A percentile compares a stretch with the other conserved stretches of the same genome.
These are phyloP conservation scores for Lactifluus hygrophoroides DNA, from an alignment of 768 basidiomycete genomes.

Conservation along the genomic window DNA sequence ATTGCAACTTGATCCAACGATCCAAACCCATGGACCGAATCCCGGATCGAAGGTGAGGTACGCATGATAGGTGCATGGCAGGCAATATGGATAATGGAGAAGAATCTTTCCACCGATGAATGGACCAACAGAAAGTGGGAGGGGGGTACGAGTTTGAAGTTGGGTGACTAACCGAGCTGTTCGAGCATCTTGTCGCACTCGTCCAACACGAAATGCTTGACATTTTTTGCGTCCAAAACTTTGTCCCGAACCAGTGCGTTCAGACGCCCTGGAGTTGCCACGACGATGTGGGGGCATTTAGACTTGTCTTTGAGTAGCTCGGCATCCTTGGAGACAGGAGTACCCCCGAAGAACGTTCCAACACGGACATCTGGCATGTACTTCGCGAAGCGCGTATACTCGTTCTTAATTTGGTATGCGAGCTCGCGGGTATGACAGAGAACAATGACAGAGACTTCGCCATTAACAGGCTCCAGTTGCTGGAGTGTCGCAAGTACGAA, in stretches of 20 bases:
- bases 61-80: conserved; percentile 21
- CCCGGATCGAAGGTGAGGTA: conserved; percentile 17
- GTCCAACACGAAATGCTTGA: conserved; percentile 99
- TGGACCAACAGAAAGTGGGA: conserved; percentile 23
- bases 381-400: conserved; percentile 98
- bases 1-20: conserved; percentile 13
- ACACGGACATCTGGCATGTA: conserved; percentile 99
- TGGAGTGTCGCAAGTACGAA: conserved; percentile 97
- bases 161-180: conserved; percentile 99
- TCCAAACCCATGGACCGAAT: conserved; percentile 21
- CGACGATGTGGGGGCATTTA: conserved; percentile 98
- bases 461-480: conserved; percentile 96
- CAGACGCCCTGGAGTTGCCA: conserved; percentile 95
- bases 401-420: conserved; percentile 99
- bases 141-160: conserved; percentile 53
- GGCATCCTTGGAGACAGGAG: conserved; percentile 86
- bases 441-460: conserved; percentile 95
- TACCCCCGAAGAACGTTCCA: conserved; percentile 96
- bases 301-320: conserved; percentile 91
- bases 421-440: conserved; percentile 99
- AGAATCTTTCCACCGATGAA: conserved; percentile 28
- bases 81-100: conserved; percentile 45
- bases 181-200: conserved; percentile 99
- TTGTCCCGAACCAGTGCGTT: conserved; percentile 96
- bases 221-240: conserved; percentile 86